Evolutionary conservation across 1,139 yeast genomes (phyloP).

Genomic region (Blastobotrys raffinosifermentans): DNA sequence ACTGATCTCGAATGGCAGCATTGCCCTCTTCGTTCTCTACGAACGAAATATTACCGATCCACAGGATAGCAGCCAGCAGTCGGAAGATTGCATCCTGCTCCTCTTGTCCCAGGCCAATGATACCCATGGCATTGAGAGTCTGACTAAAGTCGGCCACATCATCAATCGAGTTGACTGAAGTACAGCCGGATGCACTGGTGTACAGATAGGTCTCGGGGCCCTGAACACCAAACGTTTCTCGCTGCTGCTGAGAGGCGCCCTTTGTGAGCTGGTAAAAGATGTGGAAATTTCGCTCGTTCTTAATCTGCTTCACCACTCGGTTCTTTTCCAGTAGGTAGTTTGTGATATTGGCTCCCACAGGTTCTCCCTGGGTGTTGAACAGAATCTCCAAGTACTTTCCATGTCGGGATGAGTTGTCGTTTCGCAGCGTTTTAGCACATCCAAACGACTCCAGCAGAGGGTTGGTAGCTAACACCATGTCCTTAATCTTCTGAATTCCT

Average conservation of each 20-base stretch:
- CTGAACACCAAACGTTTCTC: conserved; percentile 82
- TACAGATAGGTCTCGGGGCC: conserved; percentile 88
- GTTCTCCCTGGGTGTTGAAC: conserved; percentile 77
- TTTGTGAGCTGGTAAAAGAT: conserved; percentile 95
- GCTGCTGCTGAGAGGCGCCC: conserved; percentile 78
- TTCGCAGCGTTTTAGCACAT: conserved; percentile 94
- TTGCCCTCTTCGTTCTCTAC: conserved; percentile 78
- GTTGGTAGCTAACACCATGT: conserved; percentile 96
- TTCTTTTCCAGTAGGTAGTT: conserved; percentile 92
- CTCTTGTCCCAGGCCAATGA: conserved; percentile 71
- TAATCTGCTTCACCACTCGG: conserved; percentile 89
- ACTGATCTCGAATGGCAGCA: conserved; percentile 70
- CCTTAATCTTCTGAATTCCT: conserved; percentile 77
- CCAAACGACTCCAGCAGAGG: conserved; percentile 96
- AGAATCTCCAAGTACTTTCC: conserved; percentile 93
- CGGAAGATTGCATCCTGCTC: conserved; percentile 92
- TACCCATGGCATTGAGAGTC: conserved; percentile 77
- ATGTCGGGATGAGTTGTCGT: conserved; percentile 94
- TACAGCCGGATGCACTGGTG: conserved; percentile 83
- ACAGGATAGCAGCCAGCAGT: conserved; percentile 74
- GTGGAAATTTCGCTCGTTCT: conserved; percentile 92
- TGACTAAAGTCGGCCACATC: conserved; percentile 74
- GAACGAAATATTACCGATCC: conserved; percentile 93
- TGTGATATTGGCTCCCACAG: conserved; percentile 93
- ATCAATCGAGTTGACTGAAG: conserved; percentile 78